These are phyloP conservation scores for Aspergillus uvarum DNA, from an alignment of 2,329 filamentous ascomycete genomes.

Conservation along the genomic window DNA sequence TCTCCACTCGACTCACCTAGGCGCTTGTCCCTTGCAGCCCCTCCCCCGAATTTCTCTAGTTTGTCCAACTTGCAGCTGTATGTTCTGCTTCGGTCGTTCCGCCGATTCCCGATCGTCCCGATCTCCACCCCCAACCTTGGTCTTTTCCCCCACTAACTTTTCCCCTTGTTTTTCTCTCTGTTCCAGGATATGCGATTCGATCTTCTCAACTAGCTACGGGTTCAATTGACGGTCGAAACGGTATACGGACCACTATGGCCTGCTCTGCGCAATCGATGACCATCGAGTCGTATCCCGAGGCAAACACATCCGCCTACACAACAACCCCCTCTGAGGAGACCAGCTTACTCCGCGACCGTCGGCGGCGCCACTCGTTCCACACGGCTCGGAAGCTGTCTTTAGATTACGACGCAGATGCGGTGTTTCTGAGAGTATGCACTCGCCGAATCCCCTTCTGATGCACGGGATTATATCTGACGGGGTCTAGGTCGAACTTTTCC, in stretches of 20 bases:
- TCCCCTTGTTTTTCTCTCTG: background rate
- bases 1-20: slow-evolving; percentile 4
- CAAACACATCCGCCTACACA: slow-evolving; percentile 26
- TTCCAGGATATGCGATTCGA: slow-evolving; percentile 18
- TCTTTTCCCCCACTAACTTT: slow-evolving; percentile 1
- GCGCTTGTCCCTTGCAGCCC: slow-evolving; percentile 5
- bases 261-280: slow-evolving; percentile 43
- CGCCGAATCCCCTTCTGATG: background rate
- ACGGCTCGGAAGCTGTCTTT: slow-evolving; percentile 43
- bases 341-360: slow-evolving; percentile 39
- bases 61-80: slow-evolving; percentile 2
- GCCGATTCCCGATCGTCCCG: slow-evolving; percentile 7
- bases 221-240: slow-evolving; percentile 2
- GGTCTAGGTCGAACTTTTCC: slow-evolving; percentile 47
- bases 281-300: slow-evolving; percentile 37
- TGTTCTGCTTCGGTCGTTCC: slow-evolving; percentile 6
- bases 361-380: slow-evolving; percentile 48
- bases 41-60: slow-evolving; percentile 1
- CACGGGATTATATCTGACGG: slow-evolving; percentile 12
- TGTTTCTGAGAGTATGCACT: slow-evolving; percentile 42
- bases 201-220: slow-evolving; percentile 4
- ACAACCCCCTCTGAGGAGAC: slow-evolving; percentile 35
- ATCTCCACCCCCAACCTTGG: slow-evolving; percentile 6
- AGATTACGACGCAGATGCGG: slow-evolving; percentile 47
- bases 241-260: slow-evolving; percentile 31